Conservation (phyloP, 163 green algal species). For the Chlorella variabilis region DNA sequence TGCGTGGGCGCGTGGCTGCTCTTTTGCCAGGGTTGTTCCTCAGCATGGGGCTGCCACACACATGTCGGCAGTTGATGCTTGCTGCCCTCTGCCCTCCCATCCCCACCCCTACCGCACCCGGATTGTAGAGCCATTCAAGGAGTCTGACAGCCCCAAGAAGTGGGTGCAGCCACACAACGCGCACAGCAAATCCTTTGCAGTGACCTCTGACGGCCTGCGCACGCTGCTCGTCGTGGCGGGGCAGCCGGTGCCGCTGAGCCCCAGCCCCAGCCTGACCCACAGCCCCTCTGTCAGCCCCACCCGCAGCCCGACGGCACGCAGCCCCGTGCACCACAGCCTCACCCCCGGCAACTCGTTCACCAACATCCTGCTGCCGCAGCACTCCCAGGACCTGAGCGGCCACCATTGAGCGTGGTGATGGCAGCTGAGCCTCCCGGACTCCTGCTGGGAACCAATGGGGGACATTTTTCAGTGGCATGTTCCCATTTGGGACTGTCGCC, state of each 20-base stretch:
- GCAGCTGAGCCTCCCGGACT: too few species aligned
- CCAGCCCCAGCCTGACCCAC: not conserved
- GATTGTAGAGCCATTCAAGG: not conserved
- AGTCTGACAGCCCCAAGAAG: not conserved
- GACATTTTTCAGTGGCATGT: too few species aligned
- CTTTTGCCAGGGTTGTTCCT: too few species aligned
- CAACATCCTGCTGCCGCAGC: not conserved
- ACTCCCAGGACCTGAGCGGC: not conserved
- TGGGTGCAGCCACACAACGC: not conserved
- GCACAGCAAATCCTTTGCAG: not conserved
- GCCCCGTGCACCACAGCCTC: not conserved
- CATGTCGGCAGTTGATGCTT: too few species aligned
- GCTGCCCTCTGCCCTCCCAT: not conserved
- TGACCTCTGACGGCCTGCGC: not conserved
- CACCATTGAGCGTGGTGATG: not conserved
- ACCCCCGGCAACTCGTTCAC: not conserved
- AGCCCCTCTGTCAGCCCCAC: not conserved
- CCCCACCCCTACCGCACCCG: too few species aligned
- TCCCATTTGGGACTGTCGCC: too few species aligned
- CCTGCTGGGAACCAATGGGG: too few species aligned
- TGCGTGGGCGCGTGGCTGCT: too few species aligned
- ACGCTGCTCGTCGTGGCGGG: constrained; percentile 4
- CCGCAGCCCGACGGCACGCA: not conserved
- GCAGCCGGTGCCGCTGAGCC: constrained; percentile 4
- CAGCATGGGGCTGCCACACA: too few species aligned